Percentiles rank a stretch among this genome's conserved stretches.
Conservation (phyloP, 2,329 filamentous ascomycete species). For the Fusarium solani-melongenae region DNA sequence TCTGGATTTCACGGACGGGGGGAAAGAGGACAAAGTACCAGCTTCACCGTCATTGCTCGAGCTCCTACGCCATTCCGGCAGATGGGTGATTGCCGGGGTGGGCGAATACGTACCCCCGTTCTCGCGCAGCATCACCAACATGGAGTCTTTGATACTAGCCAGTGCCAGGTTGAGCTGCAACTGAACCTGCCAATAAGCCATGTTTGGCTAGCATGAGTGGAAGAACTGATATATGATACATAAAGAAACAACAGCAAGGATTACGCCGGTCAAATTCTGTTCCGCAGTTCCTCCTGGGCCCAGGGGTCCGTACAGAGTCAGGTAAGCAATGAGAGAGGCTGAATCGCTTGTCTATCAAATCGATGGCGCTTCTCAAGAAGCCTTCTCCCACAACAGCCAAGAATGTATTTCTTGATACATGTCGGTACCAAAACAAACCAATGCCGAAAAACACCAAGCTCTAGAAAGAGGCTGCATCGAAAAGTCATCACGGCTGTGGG, state of each 20-base stretch:
- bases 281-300: not conserved
- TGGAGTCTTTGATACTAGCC: not conserved
- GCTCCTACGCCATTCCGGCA: not conserved
- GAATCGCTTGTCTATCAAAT: not conserved
- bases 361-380: not conserved
- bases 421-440: not conserved
- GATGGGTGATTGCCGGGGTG: not conserved
- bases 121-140: not conserved
- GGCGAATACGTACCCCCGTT: not conserved
- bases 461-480: not conserved
- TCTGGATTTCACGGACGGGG: not conserved
- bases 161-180: not conserved
- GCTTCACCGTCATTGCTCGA: not conserved
- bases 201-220: not conserved
- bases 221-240: not conserved
- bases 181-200: not conserved
- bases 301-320: not conserved
- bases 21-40: fast-evolving
- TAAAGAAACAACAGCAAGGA: not conserved
- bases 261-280: not conserved
- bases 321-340: not conserved
- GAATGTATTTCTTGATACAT: not conserved
- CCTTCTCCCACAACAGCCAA: not conserved
- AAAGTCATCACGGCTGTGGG: not conserved
- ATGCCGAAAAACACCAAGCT: not conserved